A percentile compares a stretch with the other conserved stretches of the same genome.
Conservation (phyloP, 208 protist genomes). For the Giardia muris region DNA sequence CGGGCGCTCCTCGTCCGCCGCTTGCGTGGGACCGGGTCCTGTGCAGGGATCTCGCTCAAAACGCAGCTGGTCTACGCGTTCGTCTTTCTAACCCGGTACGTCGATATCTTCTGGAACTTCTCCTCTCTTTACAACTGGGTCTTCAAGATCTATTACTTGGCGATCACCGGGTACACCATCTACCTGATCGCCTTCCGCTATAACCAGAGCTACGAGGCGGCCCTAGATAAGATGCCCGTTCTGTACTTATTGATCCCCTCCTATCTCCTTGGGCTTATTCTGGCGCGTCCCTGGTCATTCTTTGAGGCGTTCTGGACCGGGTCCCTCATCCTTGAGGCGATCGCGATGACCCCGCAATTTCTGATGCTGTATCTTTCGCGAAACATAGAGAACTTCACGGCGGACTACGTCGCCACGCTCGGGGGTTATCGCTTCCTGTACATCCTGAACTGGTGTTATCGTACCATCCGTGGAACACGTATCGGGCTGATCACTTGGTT, state of each 20-base stretch:
- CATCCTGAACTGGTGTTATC: constrained; percentile 25
- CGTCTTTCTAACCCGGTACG: constrained; percentile 17
- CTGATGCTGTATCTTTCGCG: neutral
- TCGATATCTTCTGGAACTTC: constrained; percentile 34
- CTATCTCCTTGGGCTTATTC: neutral
- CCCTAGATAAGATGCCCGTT: constrained; percentile 14
- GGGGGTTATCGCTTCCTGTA: constrained; percentile 25
- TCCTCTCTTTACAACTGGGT: constrained; percentile 3
- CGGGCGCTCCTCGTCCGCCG: neutral
- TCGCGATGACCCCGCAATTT: constrained; percentile 20
- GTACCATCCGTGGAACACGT: neutral
- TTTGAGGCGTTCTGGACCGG: constrained; percentile 28
- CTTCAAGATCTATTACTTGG: constrained; percentile 27
- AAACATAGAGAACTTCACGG: constrained; percentile 16
- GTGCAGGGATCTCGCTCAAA: constrained; percentile 25
- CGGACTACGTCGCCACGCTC: constrained; percentile 19
- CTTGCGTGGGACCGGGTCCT: neutral
- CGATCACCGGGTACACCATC: constrained; percentile 16
- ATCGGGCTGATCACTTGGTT: neutral
- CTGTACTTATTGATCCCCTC: neutral
- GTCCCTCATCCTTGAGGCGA: constrained; percentile 17
- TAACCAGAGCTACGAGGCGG: neutral
- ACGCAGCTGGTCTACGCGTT: constrained; percentile 24
- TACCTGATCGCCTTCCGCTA: constrained; percentile 21
- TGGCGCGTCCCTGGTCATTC: neutral